Percentiles rank a stretch among this genome's conserved stretches.
These are phyloP conservation scores for Pythium rhizo-oryzae DNA, from an alignment of 352 stramenopile genomes.

Conservation along the genomic window DNA sequence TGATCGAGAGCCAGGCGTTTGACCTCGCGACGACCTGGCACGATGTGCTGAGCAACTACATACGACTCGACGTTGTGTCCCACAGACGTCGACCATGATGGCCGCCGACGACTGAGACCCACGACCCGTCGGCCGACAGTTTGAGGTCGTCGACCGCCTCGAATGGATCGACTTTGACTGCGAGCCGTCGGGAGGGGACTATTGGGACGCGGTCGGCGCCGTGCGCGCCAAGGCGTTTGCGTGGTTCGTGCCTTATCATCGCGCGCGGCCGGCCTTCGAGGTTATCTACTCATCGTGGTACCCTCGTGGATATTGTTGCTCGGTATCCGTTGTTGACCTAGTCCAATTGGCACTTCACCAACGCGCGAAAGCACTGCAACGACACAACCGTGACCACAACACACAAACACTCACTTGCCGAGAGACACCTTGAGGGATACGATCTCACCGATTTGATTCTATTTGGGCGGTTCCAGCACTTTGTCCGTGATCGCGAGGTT, in stretches of 20 bases:
- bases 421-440: constrained; percentile 31
- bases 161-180: not conserved
- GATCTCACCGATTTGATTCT: not conserved
- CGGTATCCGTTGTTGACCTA: not conserved
- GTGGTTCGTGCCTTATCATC: not conserved
- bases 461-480: constrained; percentile 10
- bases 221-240: not conserved
- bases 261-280: too few relatives aligned
- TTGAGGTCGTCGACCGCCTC: not conserved
- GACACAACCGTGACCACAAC: constrained; percentile 35
- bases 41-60: not conserved
- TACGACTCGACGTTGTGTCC: not conserved
- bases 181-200: not conserved
- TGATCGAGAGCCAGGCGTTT: not conserved
- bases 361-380: not conserved
- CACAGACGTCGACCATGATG: not conserved
- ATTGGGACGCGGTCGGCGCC: not conserved
- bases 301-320: not conserved
- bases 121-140: not conserved
- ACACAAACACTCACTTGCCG: not conserved
- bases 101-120: not conserved
- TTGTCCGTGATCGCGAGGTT: constrained; percentile 18
- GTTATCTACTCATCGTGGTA: not conserved
- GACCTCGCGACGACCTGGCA: not conserved
- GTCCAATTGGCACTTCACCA: not conserved